A percentile compares a stretch with the other conserved stretches of the same genome.
Evolutionary conservation across 257 asterid species (phyloP).

Genomic region (Buddleja alternifolia): DNA sequence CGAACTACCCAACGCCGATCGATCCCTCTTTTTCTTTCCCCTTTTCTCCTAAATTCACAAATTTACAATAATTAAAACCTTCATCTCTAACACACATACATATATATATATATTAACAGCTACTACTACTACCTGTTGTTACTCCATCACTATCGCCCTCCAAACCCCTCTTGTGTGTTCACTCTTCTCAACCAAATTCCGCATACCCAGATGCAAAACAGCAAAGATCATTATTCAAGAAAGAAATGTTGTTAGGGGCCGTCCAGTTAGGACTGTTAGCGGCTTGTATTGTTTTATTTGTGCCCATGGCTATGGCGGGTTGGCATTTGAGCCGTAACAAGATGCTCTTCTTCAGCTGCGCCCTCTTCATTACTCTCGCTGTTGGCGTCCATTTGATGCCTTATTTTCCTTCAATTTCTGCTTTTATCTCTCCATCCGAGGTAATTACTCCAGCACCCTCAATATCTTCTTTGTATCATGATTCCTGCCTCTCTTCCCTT

Average conservation of each 20-base stretch:
- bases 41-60: too few species aligned
- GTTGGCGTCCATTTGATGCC: slow-evolving; percentile 92
- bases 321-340: slow-evolving; percentile 98
- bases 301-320: slow-evolving; percentile 98
- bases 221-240: slow-evolving; percentile 23
- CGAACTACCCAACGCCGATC: too few species aligned
- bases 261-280: slow-evolving; percentile 87
- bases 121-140: slow-evolving; percentile 24
- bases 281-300: slow-evolving; percentile 84
- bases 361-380: slow-evolving; percentile 95
- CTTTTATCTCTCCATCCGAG: slow-evolving; percentile 45
- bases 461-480: slow-evolving; percentile 45
- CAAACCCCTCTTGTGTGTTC: slow-evolving; percentile 16
- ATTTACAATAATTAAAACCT: too few species aligned
- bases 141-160: slow-evolving; percentile 35
- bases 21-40: too few species aligned
- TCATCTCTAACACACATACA: too few species aligned
- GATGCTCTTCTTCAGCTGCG: slow-evolving; percentile 94
- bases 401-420: slow-evolving; percentile 67
- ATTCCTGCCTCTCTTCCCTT: slow-evolving; percentile 67
- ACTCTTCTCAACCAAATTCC: slow-evolving; percentile 31
- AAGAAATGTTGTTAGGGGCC: slow-evolving; percentile 81
- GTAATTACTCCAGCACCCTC: slow-evolving; percentile 37
- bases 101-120: too few species aligned
- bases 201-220: slow-evolving; percentile 22